Conservation (phyloP, 176 grass and related monocot genomes). For the Oryza meridionalis region DNA sequence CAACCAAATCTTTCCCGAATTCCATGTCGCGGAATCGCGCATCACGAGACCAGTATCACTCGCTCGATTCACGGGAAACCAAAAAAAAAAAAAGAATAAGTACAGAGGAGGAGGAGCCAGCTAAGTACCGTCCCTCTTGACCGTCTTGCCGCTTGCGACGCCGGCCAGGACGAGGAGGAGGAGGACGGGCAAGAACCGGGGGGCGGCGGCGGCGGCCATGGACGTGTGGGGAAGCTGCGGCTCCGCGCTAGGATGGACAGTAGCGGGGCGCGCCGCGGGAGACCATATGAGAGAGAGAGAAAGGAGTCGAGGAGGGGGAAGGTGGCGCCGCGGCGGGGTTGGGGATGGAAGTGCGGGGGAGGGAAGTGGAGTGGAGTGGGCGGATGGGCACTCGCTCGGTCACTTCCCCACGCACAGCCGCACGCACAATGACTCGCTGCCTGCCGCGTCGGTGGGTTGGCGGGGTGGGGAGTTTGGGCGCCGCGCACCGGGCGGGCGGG, state of each 20-base stretch:
- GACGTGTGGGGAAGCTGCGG: background rate
- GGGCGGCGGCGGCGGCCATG: slow-evolving; percentile 40
- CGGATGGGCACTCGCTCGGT: slow-evolving; percentile 34
- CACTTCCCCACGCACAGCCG: background rate
- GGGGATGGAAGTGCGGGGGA: background rate
- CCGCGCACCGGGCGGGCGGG: slow-evolving; percentile 9
- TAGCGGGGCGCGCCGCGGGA: slow-evolving; percentile 8
- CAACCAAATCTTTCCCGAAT: background rate
- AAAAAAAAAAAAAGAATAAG: too few relatives aligned
- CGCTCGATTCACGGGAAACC: background rate
- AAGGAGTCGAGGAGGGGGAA: background rate
- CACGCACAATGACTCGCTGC: background rate
- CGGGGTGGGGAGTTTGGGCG: background rate
- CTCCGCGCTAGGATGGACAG: slow-evolving; percentile 9
- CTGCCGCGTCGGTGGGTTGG: slow-evolving; percentile 46
- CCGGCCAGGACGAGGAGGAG: slow-evolving; percentile 54
- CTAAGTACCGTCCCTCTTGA: slow-evolving; percentile 87
- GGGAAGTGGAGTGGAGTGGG: slow-evolving; percentile 34
- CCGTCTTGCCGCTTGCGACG: slow-evolving; percentile 70
- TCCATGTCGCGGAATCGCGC: background rate
- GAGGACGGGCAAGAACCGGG: background rate
- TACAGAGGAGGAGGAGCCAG: background rate
- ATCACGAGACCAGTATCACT: background rate
- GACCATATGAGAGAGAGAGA: slow-evolving; percentile 24
- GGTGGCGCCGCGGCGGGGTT: slow-evolving; percentile 30